These are phyloP conservation scores for Pseudogymnoascus sp. DNA, from an alignment of 2,329 filamentous ascomycete genomes.

Conservation along the genomic window DNA sequence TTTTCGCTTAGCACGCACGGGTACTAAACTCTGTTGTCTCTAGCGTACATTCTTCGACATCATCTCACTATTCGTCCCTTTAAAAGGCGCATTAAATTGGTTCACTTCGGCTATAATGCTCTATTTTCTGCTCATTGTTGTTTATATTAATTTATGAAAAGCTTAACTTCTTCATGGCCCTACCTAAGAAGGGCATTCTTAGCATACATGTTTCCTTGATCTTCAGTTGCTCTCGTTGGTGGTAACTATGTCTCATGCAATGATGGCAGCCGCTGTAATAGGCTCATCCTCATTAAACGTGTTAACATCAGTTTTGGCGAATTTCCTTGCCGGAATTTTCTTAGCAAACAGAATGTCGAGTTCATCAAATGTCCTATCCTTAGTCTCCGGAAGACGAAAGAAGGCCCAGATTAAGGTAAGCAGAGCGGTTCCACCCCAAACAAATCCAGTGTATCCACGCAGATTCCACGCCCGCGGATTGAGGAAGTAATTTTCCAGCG, in stretches of 20 bases:
- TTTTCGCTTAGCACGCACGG: too few relatives aligned
- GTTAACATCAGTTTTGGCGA: conserved; percentile 15
- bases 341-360: conserved; percentile 39
- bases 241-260: neutral
- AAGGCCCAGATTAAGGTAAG: conserved; percentile 33
- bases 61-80: too few relatives aligned
- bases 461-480: conserved; percentile 42
- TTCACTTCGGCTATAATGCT: too few relatives aligned
- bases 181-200: too few relatives aligned
- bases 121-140: too few relatives aligned
- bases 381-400: conserved; percentile 36
- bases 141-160: too few relatives aligned
- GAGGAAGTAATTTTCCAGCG: conserved; percentile 34
- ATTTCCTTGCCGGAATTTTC: conserved; percentile 27
- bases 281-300: conserved; percentile 9
- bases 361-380: conserved; percentile 37
- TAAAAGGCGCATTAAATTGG: too few relatives aligned
- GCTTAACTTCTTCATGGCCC: too few relatives aligned
- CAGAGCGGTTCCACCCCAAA: conserved; percentile 35
- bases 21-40: too few relatives aligned
- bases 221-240: too few relatives aligned
- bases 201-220: too few relatives aligned
- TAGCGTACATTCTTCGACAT: too few relatives aligned
- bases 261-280: neutral
- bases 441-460: conserved; percentile 42